Conservation (phyloP, 148 eudicot genomes). For the Limonium bicolor region DNA sequence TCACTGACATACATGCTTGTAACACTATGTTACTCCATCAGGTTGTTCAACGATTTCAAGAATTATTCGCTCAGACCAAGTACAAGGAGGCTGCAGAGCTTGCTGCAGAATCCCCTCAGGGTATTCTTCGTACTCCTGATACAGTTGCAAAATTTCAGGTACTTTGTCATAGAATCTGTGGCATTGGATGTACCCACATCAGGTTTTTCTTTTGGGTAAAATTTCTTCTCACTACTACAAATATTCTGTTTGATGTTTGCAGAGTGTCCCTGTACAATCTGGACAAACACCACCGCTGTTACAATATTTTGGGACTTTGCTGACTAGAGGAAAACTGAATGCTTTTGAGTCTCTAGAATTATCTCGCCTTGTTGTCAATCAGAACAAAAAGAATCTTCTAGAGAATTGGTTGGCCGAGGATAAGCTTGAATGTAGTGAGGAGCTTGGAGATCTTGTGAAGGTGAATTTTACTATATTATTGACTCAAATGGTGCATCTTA, state of each 20-base stretch:
- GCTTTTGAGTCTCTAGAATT: slow-evolving; percentile 89
- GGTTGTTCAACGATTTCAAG: slow-evolving; percentile 98
- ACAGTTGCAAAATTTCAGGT: slow-evolving; percentile 98
- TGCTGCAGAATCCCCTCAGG: slow-evolving; percentile 98
- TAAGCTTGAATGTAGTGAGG: slow-evolving; percentile 94
- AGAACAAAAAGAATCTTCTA: slow-evolving; percentile 83
- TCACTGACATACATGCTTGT: too few relatives aligned
- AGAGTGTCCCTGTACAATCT: slow-evolving; percentile 98
- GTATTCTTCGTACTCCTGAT: slow-evolving; percentile 88
- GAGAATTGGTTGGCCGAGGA: slow-evolving; percentile 99
- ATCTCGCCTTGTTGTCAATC: slow-evolving; percentile 91
- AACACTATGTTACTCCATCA: too few relatives aligned
- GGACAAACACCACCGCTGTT: slow-evolving; percentile 92
- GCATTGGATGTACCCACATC: too few relatives aligned
- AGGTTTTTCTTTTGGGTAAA: background rate
- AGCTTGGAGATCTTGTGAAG: slow-evolving; percentile 99
- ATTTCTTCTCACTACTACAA: background rate
- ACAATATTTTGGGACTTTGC: slow-evolving; percentile 84
- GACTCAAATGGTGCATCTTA: too few relatives aligned
- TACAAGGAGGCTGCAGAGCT: slow-evolving; percentile 98
- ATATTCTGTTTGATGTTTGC: slow-evolving; percentile 12
- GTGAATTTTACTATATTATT: slow-evolving; percentile 14
- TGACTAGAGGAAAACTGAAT: slow-evolving; percentile 81
- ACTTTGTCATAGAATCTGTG: too few relatives aligned
- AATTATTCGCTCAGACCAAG: slow-evolving; percentile 92